Evolutionary conservation across 2,329 filamentous ascomycete species (phyloP), one percentile per base, ranked within the genome.

Genomic region (Hymenoscyphus infarciens): DNA sequence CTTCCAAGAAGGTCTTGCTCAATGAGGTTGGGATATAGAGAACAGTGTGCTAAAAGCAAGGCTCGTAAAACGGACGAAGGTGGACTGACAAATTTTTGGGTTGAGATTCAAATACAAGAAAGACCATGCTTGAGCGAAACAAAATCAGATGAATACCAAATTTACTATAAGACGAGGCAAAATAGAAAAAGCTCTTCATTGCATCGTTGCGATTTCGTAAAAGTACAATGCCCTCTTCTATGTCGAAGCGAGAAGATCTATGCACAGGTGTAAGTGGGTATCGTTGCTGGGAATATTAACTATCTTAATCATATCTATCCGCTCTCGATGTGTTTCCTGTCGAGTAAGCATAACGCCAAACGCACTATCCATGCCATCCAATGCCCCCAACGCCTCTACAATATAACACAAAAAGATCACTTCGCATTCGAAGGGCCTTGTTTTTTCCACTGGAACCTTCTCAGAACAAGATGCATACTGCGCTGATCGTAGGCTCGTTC

Each of bases 381-480:
- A 64, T 61, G 49, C 38, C 60, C 49, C 25, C 29, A 22, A 56
- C 53, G 57, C 60, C 63, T 55, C 35, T 35, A 27, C 31, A 64
- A 57, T 54, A 57, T 11, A 42, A 58, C 19, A 57, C 25, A 25
- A 25, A 33, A 27, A 11, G 22, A 22, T 52, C 22, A 52, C 13
- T n/a, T 29, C 45, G 31, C n/a, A 35, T 25, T 31, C 4, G 63
- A 8, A 27, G 75, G 74, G 13, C 63, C 61, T 61, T 75, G 74
- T n/a, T 77, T 76, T 67, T 78, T 79, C n/a, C 74, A 66, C 62
- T 77, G 78, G 62, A 81, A 68, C 64, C 80, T 77, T 68, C 79
- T 78, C 19, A 83, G 67, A n/a, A 73, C 70, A 55, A 81, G 75
- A 35, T 64, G 56, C 69, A 77, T 71, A 57, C 74, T 76, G 16